These are phyloP conservation scores for Friedmanniomyces simplex DNA, from an alignment of 495 filamentous ascomycete genomes.

Conservation along the genomic window DNA sequence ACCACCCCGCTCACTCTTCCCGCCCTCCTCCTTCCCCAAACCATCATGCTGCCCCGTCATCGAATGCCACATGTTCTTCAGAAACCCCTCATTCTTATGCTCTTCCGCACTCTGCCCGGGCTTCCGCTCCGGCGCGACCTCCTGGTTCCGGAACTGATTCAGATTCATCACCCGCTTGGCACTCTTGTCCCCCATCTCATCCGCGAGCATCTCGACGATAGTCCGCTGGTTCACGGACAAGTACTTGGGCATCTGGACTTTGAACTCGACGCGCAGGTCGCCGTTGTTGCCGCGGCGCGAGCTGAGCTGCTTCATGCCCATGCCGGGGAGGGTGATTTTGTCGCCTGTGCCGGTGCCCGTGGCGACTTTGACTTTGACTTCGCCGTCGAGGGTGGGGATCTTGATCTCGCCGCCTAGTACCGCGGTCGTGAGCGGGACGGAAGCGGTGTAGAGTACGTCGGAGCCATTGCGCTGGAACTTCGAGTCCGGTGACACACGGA, in stretches of 20 bases:
- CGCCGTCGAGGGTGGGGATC: constrained; percentile 80
- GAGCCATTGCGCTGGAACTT: constrained; percentile 77
- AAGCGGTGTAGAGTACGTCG: constrained; percentile 85
- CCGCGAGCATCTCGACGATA: constrained; percentile 86
- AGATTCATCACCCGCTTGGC: constrained; percentile 87
- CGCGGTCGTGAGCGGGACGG: constrained; percentile 85
- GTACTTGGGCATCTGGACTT: constrained; percentile 89
- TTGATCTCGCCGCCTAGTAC: constrained; percentile 80
- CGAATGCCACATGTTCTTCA: constrained; percentile 83
- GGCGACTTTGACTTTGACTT: constrained; percentile 76
- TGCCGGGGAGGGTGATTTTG: constrained; percentile 70
- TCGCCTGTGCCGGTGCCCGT: constrained; percentile 91
- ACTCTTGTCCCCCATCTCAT: constrained; percentile 83
- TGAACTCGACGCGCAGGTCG: constrained; percentile 88
- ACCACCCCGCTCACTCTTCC: constrained; percentile 21
- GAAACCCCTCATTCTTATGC: constrained; percentile 68
- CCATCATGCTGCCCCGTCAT: constrained; percentile 64
- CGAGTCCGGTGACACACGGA: constrained; percentile 70
- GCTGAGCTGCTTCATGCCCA: constrained; percentile 80
- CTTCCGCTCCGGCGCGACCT: neutral
- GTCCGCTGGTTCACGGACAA: constrained; percentile 79
- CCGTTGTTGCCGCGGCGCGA: constrained; percentile 47
- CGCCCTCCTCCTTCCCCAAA: constrained; percentile 23
- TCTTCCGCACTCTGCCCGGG: constrained; percentile 29
- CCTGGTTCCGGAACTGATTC: constrained; percentile 39